Evolutionary conservation across 257 asterid species (phyloP).

Genomic region (Verbascum thapsus): DNA sequence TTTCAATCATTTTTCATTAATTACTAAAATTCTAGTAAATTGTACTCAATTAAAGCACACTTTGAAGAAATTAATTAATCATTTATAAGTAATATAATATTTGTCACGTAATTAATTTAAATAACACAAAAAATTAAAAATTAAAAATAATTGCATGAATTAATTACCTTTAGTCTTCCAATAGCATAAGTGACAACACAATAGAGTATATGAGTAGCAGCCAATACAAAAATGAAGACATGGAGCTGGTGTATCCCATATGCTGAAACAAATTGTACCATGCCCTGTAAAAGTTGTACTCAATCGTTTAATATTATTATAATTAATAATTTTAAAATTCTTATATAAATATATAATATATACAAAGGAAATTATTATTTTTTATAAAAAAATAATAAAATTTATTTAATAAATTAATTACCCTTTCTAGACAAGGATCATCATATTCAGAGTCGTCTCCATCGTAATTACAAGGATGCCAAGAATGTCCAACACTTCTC

Average conservation of each 20-base stretch:
- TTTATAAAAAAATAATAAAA: neutral
- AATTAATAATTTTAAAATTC: neutral
- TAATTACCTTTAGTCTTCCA: conserved; percentile 61
- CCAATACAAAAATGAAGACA: conserved; percentile 67
- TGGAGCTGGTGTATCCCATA: conserved; percentile 83
- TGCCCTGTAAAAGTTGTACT: conserved; percentile 45
- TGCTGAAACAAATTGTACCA: conserved; percentile 60
- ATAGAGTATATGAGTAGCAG: conserved; percentile 54
- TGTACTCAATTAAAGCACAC: neutral
- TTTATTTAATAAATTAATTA: conserved; percentile 16
- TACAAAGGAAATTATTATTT: neutral
- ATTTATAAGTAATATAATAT: no score
- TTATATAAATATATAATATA: neutral
- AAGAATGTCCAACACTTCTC: conserved; percentile 46
- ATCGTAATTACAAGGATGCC: conserved; percentile 70
- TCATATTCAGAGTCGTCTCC: conserved; percentile 27
- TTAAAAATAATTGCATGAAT: neutral
- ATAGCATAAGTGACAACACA: conserved; percentile 58
- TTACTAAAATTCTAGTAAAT: neutral
- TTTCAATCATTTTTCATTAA: neutral
- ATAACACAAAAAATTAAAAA: neutral
- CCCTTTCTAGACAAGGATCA: conserved; percentile 43
- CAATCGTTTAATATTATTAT: no score
- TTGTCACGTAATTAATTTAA: no score
- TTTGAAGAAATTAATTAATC: no score